Percentiles rank a stretch among this genome's conserved stretches.
These are phyloP conservation scores for Chrysosporium keratinophilum DNA, from an alignment of 2,329 filamentous ascomycete genomes.

Conservation along the genomic window DNA sequence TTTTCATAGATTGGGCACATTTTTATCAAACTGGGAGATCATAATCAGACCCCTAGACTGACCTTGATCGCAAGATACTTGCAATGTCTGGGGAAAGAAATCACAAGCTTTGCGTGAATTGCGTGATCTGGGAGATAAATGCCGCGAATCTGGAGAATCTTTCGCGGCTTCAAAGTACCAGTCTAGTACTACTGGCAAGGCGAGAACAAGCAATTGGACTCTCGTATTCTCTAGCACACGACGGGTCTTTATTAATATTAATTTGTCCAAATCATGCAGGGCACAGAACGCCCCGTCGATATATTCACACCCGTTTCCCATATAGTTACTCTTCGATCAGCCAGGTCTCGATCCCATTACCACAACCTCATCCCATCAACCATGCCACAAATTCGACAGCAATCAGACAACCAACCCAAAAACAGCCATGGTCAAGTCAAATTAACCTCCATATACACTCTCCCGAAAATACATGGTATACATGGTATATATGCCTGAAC, in stretches of 20 bases:
- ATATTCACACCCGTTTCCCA: not conserved
- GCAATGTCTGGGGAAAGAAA: not conserved
- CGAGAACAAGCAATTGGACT: not conserved
- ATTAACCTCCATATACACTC: not conserved
- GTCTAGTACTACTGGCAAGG: no score
- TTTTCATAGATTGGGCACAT: no score
- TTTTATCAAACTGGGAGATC: no score
- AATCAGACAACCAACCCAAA: conserved; percentile 2
- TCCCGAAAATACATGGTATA: not conserved
- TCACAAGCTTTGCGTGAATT: not conserved
- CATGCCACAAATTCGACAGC: not conserved
- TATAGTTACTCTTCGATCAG: not conserved
- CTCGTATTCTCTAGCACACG: no score
- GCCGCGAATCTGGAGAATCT: not conserved
- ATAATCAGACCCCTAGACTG: no score
- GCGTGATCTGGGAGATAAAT: conserved; percentile 4
- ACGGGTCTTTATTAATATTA: not conserved
- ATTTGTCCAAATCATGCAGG: not conserved
- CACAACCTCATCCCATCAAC: not conserved
- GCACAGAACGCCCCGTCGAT: not conserved
- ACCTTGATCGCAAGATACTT: no score
- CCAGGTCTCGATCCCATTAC: not conserved
- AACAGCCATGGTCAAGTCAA: not conserved
- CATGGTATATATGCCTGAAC: conserved; percentile 4
- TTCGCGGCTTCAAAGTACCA: not conserved